Percentiles rank a stretch among this genome's conserved stretches.
These are phyloP conservation scores for Ambrosiella beaveri DNA, from an alignment of 2,329 filamentous ascomycete genomes.

Conservation along the genomic window DNA sequence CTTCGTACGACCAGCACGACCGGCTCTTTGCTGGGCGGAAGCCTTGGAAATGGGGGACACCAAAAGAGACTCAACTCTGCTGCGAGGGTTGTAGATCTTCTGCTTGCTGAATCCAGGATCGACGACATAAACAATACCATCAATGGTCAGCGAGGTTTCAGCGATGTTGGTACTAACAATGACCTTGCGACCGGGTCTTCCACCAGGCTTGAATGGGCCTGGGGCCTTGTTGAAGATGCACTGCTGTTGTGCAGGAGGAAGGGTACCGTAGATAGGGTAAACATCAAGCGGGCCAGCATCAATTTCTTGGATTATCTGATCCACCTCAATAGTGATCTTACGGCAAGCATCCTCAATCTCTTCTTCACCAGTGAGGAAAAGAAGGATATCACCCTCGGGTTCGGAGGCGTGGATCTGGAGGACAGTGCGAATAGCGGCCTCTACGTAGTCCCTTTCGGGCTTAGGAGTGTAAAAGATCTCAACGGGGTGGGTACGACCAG, in stretches of 20 bases:
- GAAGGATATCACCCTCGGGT: conserved; percentile 74
- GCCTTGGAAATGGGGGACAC: conserved; percentile 97
- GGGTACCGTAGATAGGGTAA: conserved; percentile 84
- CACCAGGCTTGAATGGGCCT: conserved; percentile 50
- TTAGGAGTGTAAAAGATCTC: conserved; percentile 98
- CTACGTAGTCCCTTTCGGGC: conserved; percentile 89
- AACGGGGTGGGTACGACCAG: conserved; percentile 86
- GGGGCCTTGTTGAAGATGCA: conserved; percentile 87
- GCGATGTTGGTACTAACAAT: conserved; percentile 97
- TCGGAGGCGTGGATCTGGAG: conserved; percentile 93
- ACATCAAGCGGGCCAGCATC: conserved; percentile 79
- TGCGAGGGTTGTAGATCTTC: conserved; percentile 95
- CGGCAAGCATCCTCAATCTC: conserved; percentile 94
- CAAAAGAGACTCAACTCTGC: conserved; percentile 89
- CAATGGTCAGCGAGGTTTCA: conserved; percentile 92
- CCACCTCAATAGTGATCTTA: conserved; percentile 77
- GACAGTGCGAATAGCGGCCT: conserved; percentile 85
- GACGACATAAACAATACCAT: conserved; percentile 98
- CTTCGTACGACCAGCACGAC: conserved; percentile 96
- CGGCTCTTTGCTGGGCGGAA: conserved; percentile 88
- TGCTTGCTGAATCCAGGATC: conserved; percentile 98
- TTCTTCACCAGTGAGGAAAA: conserved; percentile 95
- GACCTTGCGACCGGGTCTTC: conserved; percentile 77
- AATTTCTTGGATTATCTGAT: conserved; percentile 81
- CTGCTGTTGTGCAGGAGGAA: conserved; percentile 87